phyloP scores from a whole-genome alignment of 2,329 filamentous ascomycete genomes.

The Coniochaeta pulveracea region DNA sequence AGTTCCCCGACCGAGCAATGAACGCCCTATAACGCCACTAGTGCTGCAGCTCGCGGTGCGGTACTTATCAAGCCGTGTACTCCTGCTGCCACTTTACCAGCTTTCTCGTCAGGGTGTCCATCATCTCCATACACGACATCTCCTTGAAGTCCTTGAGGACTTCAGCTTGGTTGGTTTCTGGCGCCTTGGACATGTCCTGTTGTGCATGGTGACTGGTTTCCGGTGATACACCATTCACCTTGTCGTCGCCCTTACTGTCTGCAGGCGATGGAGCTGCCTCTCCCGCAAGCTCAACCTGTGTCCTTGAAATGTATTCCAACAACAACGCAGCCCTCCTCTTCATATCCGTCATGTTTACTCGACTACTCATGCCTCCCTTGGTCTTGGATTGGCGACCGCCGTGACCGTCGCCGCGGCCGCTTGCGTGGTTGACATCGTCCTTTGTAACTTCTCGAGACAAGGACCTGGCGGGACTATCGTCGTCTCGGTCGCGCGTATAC shows the following conservation, averaged over 20 bases:
- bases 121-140: slow-evolving; percentile 76
- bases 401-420: slow-evolving; percentile 18
- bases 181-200: slow-evolving; percentile 6
- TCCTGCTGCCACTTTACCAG: slow-evolving; percentile 79
- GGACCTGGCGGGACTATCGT: slow-evolving; percentile 45
- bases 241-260: slow-evolving; percentile 24
- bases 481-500: slow-evolving; percentile 68
- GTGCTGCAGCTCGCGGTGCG: no score
- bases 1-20: no score
- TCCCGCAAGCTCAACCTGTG: slow-evolving; percentile 75
- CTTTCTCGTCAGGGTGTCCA: slow-evolving; percentile 72
- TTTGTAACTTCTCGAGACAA: slow-evolving; percentile 36
- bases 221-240: slow-evolving; percentile 24
- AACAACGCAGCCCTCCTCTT: slow-evolving; percentile 74
- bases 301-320: slow-evolving; percentile 80
- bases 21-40: no score
- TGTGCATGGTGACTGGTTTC: slow-evolving; percentile 14
- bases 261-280: slow-evolving; percentile 36
- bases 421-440: slow-evolving; percentile 17
- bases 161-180: slow-evolving; percentile 12
- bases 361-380: slow-evolving; percentile 46
- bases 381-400: slow-evolving; percentile 39
- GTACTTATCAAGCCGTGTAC: slow-evolving; percentile 29
- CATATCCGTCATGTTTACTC: slow-evolving; percentile 80
- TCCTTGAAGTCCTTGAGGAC: slow-evolving; percentile 53